Percentiles rank a stretch among this genome's conserved stretches.
These are phyloP conservation scores for Articulospora tetracladia DNA, from an alignment of 495 filamentous ascomycete species.

Conservation along the genomic window DNA sequence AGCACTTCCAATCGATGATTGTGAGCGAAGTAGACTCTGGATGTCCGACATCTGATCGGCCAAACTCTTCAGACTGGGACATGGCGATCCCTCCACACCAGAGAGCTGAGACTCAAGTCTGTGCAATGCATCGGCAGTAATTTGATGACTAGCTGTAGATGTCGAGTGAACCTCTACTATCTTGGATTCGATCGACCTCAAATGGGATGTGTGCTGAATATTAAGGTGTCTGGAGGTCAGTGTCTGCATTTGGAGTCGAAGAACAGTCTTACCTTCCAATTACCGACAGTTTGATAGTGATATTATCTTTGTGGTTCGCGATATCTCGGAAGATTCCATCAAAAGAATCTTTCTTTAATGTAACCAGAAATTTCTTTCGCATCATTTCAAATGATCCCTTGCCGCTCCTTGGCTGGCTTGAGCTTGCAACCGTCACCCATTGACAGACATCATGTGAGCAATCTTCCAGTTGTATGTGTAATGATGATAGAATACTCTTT, in stretches of 20 bases:
- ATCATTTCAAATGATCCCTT: not conserved
- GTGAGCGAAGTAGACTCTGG: not conserved
- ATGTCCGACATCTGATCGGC: not conserved
- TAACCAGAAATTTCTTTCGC: not conserved
- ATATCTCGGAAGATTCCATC: not conserved
- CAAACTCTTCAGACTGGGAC: not conserved
- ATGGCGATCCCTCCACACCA: not conserved
- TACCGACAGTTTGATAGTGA: not conserved
- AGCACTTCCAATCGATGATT: not conserved
- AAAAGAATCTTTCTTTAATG: not conserved
- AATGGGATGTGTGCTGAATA: not conserved
- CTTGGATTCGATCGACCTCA: not conserved
- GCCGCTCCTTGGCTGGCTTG: not conserved
- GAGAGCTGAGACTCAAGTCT: not conserved
- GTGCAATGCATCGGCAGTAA: not conserved
- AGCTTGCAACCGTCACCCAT: not conserved
- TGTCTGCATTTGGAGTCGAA: not conserved
- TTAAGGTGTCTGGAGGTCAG: not conserved
- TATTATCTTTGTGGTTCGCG: not conserved
- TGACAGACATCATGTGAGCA: not conserved
- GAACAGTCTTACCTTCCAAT: slow-evolving; percentile 6
- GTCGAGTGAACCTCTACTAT: not conserved
- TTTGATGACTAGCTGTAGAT: not conserved
- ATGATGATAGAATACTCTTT: not conserved
- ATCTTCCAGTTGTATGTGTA: not conserved